These are phyloP conservation scores for Leishmania tropica DNA, from an alignment of 208 protist species.

Conservation along the genomic window DNA sequence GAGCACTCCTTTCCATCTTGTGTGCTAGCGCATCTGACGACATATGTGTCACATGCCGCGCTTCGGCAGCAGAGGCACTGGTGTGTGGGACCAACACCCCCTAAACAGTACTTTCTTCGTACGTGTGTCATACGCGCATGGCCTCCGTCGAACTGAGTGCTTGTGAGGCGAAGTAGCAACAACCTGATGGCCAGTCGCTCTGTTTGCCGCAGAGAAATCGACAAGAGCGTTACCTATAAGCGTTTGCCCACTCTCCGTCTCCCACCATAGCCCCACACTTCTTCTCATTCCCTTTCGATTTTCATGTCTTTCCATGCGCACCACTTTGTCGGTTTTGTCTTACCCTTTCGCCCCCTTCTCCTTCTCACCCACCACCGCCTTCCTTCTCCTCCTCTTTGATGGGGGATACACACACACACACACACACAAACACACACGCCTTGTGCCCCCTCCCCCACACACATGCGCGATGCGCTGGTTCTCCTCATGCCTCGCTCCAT, in stretches of 20 bases:
- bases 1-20: background rate
- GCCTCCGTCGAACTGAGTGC: background rate
- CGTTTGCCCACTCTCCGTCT: background rate
- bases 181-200: background rate
- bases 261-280: background rate
- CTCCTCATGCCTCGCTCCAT: no score
- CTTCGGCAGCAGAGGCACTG: background rate
- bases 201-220: conserved; percentile 2
- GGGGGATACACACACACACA: background rate
- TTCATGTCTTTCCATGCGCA: conserved; percentile 1
- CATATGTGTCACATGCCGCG: no score
- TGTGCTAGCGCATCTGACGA: background rate
- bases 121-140: background rate
- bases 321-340: background rate
- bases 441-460: no score
- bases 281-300: conserved; percentile 1
- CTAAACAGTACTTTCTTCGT: background rate
- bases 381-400: background rate
- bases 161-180: background rate
- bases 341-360: background rate
- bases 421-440: no score
- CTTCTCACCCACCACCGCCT: background rate
- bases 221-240: background rate
- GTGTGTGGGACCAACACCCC: background rate
- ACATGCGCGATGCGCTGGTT: no score